A percentile compares a stretch with the other conserved stretches of the same genome.
These are phyloP conservation scores for Cryptococcus amylolentus DNA, from an alignment of 1,284 basidiomycete genomes.

Conservation along the genomic window DNA sequence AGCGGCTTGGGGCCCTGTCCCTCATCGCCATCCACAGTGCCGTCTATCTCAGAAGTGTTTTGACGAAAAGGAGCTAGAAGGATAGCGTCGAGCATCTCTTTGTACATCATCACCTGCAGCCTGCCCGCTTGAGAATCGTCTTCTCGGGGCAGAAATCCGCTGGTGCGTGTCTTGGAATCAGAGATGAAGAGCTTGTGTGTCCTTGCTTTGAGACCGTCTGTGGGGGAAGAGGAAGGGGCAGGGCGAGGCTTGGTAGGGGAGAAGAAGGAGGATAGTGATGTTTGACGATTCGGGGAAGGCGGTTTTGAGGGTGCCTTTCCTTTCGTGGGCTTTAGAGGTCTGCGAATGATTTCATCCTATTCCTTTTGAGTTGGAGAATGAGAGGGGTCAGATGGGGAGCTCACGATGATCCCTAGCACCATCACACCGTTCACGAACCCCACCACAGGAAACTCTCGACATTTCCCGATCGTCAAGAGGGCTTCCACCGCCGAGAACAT, in stretches of 20 bases:
- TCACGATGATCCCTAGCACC: conserved; percentile 64
- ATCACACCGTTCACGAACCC: conserved; percentile 60
- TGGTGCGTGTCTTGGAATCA: conserved; percentile 72
- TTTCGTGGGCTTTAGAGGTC: conserved; percentile 31
- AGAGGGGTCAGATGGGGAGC: conserved; percentile 16
- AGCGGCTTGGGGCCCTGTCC: neutral
- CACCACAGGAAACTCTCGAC: conserved; percentile 70
- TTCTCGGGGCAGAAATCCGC: conserved; percentile 57
- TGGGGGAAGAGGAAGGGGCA: neutral
- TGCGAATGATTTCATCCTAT: conserved; percentile 57
- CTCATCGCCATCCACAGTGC: neutral
- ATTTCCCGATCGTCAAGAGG: conserved; percentile 54
- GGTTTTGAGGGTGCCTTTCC: conserved; percentile 23
- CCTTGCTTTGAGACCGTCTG: neutral
- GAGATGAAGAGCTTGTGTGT: conserved; percentile 57
- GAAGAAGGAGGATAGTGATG: conserved; percentile 35
- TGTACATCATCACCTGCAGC: conserved; percentile 82
- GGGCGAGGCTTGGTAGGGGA: conserved; percentile 19
- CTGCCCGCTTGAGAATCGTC: conserved; percentile 63
- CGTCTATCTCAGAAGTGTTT: neutral
- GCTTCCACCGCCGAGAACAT: conserved; percentile 59
- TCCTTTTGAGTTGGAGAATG: neutral
- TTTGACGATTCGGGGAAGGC: conserved; percentile 19
- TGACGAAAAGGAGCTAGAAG: conserved; percentile 12
- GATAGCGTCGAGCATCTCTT: conserved; percentile 60